Percentiles rank a stretch among this genome's conserved stretches.
Conservation (phyloP, 2,329 filamentous ascomycete species). For the Aotearoamyces nothofagi region DNA sequence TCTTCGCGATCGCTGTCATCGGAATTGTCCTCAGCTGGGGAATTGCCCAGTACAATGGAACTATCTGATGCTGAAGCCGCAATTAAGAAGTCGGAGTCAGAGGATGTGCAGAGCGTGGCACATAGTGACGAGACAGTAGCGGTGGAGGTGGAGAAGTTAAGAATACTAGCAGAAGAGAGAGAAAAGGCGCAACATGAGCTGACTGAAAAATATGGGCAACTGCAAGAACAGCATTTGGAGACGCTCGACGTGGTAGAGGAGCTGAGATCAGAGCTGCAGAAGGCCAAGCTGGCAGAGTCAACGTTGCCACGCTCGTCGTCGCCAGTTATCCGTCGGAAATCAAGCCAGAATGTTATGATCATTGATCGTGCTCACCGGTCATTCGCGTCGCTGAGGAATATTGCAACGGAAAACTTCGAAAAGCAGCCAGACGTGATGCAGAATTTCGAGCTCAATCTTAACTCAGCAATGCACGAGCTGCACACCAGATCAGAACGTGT, state of each 20-base stretch:
- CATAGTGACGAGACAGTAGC: slow-evolving; percentile 31
- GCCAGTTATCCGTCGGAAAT: slow-evolving; percentile 82
- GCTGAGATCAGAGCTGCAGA: slow-evolving; percentile 73
- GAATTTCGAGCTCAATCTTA: slow-evolving; percentile 83
- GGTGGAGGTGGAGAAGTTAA: slow-evolving; percentile 58
- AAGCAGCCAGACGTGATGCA: slow-evolving; percentile 71
- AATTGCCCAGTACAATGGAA: slow-evolving; percentile 51
- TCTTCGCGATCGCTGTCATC: slow-evolving; percentile 87
- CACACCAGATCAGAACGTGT: slow-evolving; percentile 78
- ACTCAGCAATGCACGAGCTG: slow-evolving; percentile 83
- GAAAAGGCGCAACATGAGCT: slow-evolving; percentile 61
- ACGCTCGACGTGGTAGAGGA: slow-evolving; percentile 79
- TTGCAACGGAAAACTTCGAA: slow-evolving; percentile 78
- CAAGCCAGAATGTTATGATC: slow-evolving; percentile 73
- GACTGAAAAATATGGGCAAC: slow-evolving; percentile 62
- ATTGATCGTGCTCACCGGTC: slow-evolving; percentile 87
- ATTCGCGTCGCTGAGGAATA: slow-evolving; percentile 75
- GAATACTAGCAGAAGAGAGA: slow-evolving; percentile 57
- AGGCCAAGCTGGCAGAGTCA: slow-evolving; percentile 44
- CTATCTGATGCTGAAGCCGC: slow-evolving; percentile 43
- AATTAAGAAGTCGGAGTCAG: slow-evolving; percentile 20
- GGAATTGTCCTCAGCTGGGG: slow-evolving; percentile 80
- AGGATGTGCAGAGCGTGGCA: slow-evolving; percentile 14
- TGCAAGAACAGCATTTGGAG: slow-evolving; percentile 70
- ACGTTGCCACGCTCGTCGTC: slow-evolving; percentile 46